Base-by-base conservation (phyloP, 768 basidiomycete genomes). In the Serpula lacrymans region DNA sequence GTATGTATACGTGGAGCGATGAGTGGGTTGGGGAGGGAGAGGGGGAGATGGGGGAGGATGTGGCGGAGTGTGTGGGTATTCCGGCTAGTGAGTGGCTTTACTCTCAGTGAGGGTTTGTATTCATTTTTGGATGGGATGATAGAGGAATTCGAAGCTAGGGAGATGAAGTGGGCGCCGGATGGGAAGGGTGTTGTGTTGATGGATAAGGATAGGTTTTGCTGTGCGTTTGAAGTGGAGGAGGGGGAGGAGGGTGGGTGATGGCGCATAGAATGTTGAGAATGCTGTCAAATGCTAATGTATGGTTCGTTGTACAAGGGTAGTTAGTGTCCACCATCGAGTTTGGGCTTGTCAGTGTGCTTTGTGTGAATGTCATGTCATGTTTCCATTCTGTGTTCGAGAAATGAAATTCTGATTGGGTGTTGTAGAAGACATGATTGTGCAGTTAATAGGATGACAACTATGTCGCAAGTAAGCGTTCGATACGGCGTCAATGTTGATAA, bases 21-120 rank as follows among this genome's bases (percentile, higher is more conserved):
- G 88, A 90, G 52, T 88, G 84, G 85, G 62, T 79, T 12, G 72
- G 70, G 21, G 79, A 79, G 32, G 68, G 61, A 5, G 75, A 71
- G 4, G 74, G 75, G 31, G 81, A 79, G 53, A n/a, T n/a, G n/a
- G n/a, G n/a, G n/a, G 64, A 68, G 46, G 90, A 91, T 53, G 84
- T 91, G 64, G 89, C 90, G 3, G 93, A 95, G 60, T 94, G 90
- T 51, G 78, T 94, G 24, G 88, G 88, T 6, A 78, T 96, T 4
- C 93, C 93, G 24, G 77, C 84, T n/a, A 78, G 88, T 87, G 55
- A 64, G 88, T 77, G 21, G 40, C 47, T 43, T 12, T 35, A 14
- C 22, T 27, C 14, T 31, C 23, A 17, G 23, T 43, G 53, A 41
- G 48, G 22, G 12, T 4, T 16, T 57, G 63, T 39, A 18, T 29